phyloP scores from a whole-genome alignment of 2,329 filamentous ascomycete genomes.

The Fusarium secorum region DNA sequence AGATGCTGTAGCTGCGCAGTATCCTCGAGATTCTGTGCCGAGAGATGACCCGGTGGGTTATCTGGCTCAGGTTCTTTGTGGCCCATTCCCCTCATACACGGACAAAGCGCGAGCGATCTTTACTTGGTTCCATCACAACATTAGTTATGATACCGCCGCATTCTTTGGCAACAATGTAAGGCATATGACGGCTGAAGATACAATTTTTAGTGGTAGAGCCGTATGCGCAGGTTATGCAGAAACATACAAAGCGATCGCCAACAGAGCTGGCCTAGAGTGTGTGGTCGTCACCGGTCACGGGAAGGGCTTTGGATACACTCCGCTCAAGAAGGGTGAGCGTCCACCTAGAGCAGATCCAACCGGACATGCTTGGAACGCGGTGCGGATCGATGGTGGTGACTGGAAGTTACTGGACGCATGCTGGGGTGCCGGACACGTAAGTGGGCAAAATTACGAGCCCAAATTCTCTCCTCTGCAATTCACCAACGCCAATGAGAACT shows the following conservation, averaged over 20 bases:
- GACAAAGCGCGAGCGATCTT: constrained; percentile 95
- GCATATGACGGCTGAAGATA: constrained; percentile 73
- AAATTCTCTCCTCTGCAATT: constrained; percentile 72
- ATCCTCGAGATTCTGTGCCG: constrained; percentile 76
- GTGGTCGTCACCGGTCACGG: constrained; percentile 80
- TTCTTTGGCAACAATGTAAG: constrained; percentile 79
- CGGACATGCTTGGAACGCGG: constrained; percentile 92
- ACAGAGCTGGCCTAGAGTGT: constrained; percentile 80
- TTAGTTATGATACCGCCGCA: constrained; percentile 80
- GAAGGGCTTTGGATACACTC: constrained; percentile 80
- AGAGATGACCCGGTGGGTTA: constrained; percentile 70
- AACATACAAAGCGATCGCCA: constrained; percentile 80
- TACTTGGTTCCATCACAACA: constrained; percentile 94
- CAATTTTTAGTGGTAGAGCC: constrained; percentile 78
- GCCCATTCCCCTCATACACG: constrained; percentile 79
- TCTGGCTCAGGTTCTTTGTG: constrained; percentile 80
- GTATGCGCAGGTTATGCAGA: constrained; percentile 93
- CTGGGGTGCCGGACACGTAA: constrained; percentile 82
- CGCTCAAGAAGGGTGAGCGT: constrained; percentile 68
- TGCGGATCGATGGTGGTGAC: constrained; percentile 81
- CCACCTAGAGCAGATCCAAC: constrained; percentile 69
- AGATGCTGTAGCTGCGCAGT: constrained; percentile 79
- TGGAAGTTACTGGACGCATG: constrained; percentile 95
- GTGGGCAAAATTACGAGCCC: constrained; percentile 67
- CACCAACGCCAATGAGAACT: constrained; percentile 74